Percentiles rank a stretch among this genome's conserved stretches.
Evolutionary conservation across 2,329 filamentous ascomycete species (phyloP).

Genomic region (Cytospora piceae): DNA sequence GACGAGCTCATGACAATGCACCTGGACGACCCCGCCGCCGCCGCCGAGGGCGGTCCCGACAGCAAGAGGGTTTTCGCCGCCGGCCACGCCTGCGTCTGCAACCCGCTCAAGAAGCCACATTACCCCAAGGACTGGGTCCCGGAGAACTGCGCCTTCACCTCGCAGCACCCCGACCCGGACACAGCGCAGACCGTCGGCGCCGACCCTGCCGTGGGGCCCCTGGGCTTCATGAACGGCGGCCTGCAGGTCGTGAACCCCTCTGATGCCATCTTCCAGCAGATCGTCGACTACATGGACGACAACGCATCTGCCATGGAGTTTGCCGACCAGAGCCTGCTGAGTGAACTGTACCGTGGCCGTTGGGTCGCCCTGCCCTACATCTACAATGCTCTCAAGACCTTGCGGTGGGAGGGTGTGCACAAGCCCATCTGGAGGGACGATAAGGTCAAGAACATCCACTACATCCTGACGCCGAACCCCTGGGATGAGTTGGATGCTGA

Average conservation of each 20-base stretch:
- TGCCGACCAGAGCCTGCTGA: constrained; percentile 62
- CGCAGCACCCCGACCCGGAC: constrained; percentile 52
- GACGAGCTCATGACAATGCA: constrained; percentile 87
- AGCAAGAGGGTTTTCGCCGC: constrained; percentile 77
- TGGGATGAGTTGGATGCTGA: constrained; percentile 57
- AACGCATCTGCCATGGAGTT: constrained; percentile 56
- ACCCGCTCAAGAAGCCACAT: constrained; percentile 76
- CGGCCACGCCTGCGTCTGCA: constrained; percentile 84
- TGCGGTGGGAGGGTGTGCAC: constrained; percentile 58
- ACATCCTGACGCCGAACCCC: constrained; percentile 64
- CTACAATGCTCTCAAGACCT: constrained; percentile 67
- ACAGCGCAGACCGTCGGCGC: constrained; percentile 50
- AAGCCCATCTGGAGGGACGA: constrained; percentile 60
- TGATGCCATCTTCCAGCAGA: constrained; percentile 50
- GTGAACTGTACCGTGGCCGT: constrained; percentile 56
- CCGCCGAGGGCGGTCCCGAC: constrained; percentile 34
- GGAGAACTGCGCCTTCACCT: constrained; percentile 61
- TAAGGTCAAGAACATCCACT: constrained; percentile 63
- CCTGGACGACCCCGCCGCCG: constrained; percentile 46
- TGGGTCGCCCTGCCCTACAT: constrained; percentile 64
- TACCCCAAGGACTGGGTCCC: constrained; percentile 74
- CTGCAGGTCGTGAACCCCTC: constrained; percentile 62
- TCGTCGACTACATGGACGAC: constrained; percentile 54
- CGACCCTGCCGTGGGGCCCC: constrained; percentile 49
- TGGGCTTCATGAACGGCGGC: constrained; percentile 60